These are phyloP conservation scores for Fallopia convolvulus DNA, from an alignment of 148 eudicot species.

Conservation along the genomic window DNA sequence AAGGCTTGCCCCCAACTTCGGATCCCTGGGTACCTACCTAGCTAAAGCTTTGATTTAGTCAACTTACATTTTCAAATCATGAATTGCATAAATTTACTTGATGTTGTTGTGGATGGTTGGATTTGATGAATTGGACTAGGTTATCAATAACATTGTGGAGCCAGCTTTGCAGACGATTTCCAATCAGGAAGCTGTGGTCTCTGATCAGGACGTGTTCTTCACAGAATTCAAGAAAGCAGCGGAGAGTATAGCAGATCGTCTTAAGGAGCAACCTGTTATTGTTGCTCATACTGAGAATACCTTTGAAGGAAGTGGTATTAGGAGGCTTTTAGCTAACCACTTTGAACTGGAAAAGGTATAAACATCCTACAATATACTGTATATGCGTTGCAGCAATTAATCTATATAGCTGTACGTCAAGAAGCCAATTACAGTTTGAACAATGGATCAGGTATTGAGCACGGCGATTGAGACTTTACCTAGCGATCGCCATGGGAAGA, in stretches of 20 bases:
- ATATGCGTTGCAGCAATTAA: not conserved
- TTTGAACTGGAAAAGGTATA: slow-evolving; percentile 82
- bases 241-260: slow-evolving; percentile 45
- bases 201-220: slow-evolving; percentile 50
- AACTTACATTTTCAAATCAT: too few relatives aligned
- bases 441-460: slow-evolving; percentile 42
- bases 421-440: not conserved
- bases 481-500: slow-evolving; percentile 52
- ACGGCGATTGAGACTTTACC: slow-evolving; percentile 44
- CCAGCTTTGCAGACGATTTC: slow-evolving; percentile 30
- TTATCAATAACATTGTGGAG: slow-evolving; percentile 53
- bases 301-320: slow-evolving; percentile 74
- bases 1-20: slow-evolving; percentile 80
- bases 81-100: too few relatives aligned
- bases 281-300: slow-evolving; percentile 88
- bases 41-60: not conserved
- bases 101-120: too few relatives aligned
- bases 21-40: slow-evolving; percentile 68
- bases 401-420: not conserved
- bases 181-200: slow-evolving; percentile 20
- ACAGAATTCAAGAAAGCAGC: slow-evolving; percentile 50
- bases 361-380: too few relatives aligned
- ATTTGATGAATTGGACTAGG: slow-evolving; percentile 25
- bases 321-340: slow-evolving; percentile 60
- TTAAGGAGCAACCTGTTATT: slow-evolving; percentile 81